Conservation (phyloP, 805 yeast genomes). For the Nakazawaea wyomingensis region DNA sequence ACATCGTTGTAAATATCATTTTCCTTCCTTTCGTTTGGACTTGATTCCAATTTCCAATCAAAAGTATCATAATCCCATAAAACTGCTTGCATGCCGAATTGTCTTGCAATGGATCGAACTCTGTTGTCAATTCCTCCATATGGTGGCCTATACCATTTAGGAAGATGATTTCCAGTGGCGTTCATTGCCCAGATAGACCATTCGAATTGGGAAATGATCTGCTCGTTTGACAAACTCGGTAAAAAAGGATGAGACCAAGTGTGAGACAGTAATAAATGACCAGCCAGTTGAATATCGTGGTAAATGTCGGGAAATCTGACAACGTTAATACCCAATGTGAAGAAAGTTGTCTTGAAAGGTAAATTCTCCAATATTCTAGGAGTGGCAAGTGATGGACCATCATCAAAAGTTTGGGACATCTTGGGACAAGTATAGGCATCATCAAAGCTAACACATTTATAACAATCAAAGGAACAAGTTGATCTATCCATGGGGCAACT, state of each 20-base stretch:
- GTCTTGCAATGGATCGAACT: conserved; percentile 70
- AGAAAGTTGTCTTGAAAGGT: conserved; percentile 62
- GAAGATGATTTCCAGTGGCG: conserved; percentile 82
- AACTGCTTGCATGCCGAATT: conserved; percentile 83
- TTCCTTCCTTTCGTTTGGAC: conserved; percentile 39
- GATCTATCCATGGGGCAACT: conserved; percentile 48
- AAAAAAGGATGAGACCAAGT: conserved; percentile 90
- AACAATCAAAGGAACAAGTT: conserved; percentile 83
- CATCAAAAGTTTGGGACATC: conserved; percentile 88
- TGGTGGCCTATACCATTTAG: conserved; percentile 95
- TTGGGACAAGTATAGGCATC: conserved; percentile 73
- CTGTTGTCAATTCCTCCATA: conserved; percentile 92
- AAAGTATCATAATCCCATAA: conserved; percentile 89
- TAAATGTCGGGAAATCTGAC: conserved; percentile 75
- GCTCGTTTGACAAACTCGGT: conserved; percentile 72
- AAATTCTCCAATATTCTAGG: conserved; percentile 51
- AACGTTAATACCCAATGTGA: conserved; percentile 78
- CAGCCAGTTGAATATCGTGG: conserved; percentile 44
- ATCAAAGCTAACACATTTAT: conserved; percentile 67
- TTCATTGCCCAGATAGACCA: conserved; percentile 99
- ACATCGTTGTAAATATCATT: conserved; percentile 53
- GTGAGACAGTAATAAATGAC: conserved; percentile 83
- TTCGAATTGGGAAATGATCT: conserved; percentile 81
- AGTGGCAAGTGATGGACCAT: conserved; percentile 84
- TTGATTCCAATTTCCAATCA: conserved; percentile 76